These are phyloP conservation scores for Jasminum sambac DNA, from an alignment of 257 asterid genomes.

Conservation along the genomic window DNA sequence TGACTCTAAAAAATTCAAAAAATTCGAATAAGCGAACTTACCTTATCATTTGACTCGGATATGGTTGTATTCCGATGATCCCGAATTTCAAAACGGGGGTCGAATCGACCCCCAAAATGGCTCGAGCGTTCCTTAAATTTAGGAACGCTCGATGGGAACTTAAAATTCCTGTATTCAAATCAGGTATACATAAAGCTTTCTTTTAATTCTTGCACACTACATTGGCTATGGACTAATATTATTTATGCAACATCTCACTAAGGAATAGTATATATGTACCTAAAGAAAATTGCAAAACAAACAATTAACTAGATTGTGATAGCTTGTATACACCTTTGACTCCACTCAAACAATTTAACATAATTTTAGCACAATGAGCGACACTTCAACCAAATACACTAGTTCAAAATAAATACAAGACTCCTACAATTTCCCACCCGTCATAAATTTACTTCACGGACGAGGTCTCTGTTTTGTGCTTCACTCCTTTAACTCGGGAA, in stretches of 20 bases:
- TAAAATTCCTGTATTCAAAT: too few relatives aligned
- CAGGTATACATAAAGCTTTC: too few relatives aligned
- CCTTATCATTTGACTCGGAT: too few relatives aligned
- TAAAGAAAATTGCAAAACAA: not conserved
- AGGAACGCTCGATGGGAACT: too few relatives aligned
- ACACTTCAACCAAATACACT: not conserved
- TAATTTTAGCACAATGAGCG: not conserved
- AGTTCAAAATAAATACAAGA: not conserved
- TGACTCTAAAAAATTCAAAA: too few relatives aligned
- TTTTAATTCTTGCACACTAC: not conserved
- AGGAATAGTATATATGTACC: too few relatives aligned
- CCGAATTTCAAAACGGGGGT: too few relatives aligned
- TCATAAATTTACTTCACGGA: not conserved
- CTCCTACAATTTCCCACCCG: not conserved
- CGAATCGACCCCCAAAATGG: too few relatives aligned
- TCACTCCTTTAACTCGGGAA: not conserved
- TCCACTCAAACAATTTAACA: not conserved
- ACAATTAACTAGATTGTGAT: slow-evolving; percentile 3
- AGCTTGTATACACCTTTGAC: slow-evolving; percentile 3
- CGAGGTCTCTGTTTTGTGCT: not conserved
- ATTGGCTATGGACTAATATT: not conserved
- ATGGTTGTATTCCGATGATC: too few relatives aligned
- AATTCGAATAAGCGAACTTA: too few relatives aligned
- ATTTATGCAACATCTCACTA: not conserved
- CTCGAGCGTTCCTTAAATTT: too few relatives aligned